phyloP scores from a whole-genome alignment of 768 basidiomycete genomes.

The Leccinum barrowsii region DNA sequence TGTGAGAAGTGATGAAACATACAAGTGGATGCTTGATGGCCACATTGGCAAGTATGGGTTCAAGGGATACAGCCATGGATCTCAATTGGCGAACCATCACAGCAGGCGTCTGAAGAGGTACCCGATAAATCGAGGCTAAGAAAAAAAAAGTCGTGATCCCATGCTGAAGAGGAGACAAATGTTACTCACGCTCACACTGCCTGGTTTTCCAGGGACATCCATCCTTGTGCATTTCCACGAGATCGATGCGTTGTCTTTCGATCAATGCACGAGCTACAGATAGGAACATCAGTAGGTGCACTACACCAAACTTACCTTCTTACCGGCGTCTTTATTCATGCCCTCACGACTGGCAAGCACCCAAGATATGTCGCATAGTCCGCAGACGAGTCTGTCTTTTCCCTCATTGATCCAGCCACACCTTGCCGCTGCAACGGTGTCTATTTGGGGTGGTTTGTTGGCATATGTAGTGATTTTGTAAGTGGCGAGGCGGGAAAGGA shows the following conservation, averaged over 20 bases:
- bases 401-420: slow-evolving; percentile 85
- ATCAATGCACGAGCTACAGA: slow-evolving; percentile 60
- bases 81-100: slow-evolving; percentile 60
- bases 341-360: slow-evolving; percentile 66
- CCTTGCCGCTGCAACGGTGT: slow-evolving; percentile 77
- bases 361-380: slow-evolving; percentile 71
- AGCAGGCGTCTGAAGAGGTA: slow-evolving; percentile 67
- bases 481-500: slow-evolving; percentile 69
- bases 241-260: slow-evolving; percentile 64
- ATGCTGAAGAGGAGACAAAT: not conserved
- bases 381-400: slow-evolving; percentile 74
- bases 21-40: slow-evolving; percentile 74
- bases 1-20: slow-evolving; percentile 20
- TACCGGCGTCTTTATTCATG: slow-evolving; percentile 76
- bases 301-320: slow-evolving; percentile 35
- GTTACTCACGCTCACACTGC: slow-evolving; percentile 70
- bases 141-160: slow-evolving; percentile 2
- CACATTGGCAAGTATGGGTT: slow-evolving; percentile 50
- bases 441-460: slow-evolving; percentile 69
- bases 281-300: slow-evolving; percentile 14
- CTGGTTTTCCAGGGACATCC: slow-evolving; percentile 82
- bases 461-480: slow-evolving; percentile 79
- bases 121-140: slow-evolving; percentile 66
- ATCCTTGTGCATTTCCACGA: slow-evolving; percentile 72
- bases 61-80: slow-evolving; percentile 48